phyloP scores from a whole-genome alignment of 805 yeast genomes.

The Pichia eremophila region DNA sequence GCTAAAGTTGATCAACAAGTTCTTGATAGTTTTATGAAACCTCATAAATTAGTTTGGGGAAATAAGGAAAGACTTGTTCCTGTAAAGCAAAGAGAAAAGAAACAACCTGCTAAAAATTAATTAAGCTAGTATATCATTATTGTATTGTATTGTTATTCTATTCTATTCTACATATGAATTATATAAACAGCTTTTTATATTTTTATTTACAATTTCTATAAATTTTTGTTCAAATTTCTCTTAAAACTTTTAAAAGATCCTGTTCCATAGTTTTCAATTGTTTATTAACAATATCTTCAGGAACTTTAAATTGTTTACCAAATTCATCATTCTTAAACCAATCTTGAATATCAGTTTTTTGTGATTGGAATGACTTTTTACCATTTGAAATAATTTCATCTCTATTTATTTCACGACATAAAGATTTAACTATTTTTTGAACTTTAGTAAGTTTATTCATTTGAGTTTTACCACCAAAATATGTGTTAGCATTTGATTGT shows the following conservation, averaged over 20 bases:
- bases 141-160: background rate
- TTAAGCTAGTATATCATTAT: background rate
- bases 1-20: slow-evolving; percentile 50
- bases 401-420: slow-evolving; percentile 1
- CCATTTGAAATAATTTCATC: background rate
- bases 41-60: slow-evolving; percentile 75
- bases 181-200: background rate
- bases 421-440: background rate
- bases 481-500: background rate
- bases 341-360: background rate
- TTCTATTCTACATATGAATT: background rate
- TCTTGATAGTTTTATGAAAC: slow-evolving; percentile 67
- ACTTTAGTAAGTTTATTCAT: background rate
- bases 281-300: slow-evolving; percentile 1
- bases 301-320: slow-evolving; percentile 13
- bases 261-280: slow-evolving; percentile 1
- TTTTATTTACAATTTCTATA: background rate
- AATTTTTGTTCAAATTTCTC: slow-evolving; percentile 2
- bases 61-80: slow-evolving; percentile 65
- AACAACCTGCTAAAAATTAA: slow-evolving; percentile 20
- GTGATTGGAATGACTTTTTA: background rate
- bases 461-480: slow-evolving; percentile 1
- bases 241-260: slow-evolving; percentile 1
- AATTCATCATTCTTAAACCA: slow-evolving; percentile 16
- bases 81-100: slow-evolving; percentile 44